phyloP scores from a whole-genome alignment of 306 rosid genomes.

The Lotus japonicus region DNA sequence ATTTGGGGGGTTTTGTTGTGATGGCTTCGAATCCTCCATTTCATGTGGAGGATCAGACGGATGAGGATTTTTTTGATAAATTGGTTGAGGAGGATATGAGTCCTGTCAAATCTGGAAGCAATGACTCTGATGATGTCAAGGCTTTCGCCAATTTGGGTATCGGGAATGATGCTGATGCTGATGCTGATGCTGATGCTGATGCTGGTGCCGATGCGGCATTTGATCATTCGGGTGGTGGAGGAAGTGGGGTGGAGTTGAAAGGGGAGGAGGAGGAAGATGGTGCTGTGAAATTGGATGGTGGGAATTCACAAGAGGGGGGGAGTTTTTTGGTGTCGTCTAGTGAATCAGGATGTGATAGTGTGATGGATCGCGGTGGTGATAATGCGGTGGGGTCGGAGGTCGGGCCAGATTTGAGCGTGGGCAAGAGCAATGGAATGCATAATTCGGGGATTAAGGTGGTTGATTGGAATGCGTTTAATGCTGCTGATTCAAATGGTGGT shows the following conservation, averaged over 20 bases:
- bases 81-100: slow-evolving; percentile 63
- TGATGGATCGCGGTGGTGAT: slow-evolving; percentile 11
- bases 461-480: slow-evolving; percentile 68
- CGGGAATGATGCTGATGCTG: slow-evolving; percentile 26
- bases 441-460: slow-evolving; percentile 60
- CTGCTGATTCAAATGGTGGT: slow-evolving; percentile 53
- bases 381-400: slow-evolving; percentile 29
- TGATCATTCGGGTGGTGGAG: slow-evolving; percentile 24
- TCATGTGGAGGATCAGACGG: slow-evolving; percentile 89
- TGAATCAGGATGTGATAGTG: slow-evolving; percentile 18
- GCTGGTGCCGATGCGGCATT: slow-evolving; percentile 21
- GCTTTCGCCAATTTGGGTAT: slow-evolving; percentile 46
- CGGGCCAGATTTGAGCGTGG: slow-evolving; percentile 4
- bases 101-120: slow-evolving; percentile 23
- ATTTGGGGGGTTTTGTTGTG: slow-evolving; percentile 26
- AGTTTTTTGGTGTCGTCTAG: slow-evolving; percentile 24
- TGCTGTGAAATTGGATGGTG: slow-evolving; percentile 25
- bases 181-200: slow-evolving; percentile 19
- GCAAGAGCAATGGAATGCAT: slow-evolving; percentile 17
- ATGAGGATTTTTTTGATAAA: slow-evolving; percentile 86
- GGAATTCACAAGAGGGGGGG: slow-evolving; percentile 23
- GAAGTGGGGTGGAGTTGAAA: slow-evolving; percentile 16
- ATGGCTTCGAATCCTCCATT: slow-evolving; percentile 92
- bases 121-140: slow-evolving; percentile 46
- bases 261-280: slow-evolving; percentile 7